phyloP scores from a whole-genome alignment of 805 yeast species.

The Candida sithepensis region DNA sequence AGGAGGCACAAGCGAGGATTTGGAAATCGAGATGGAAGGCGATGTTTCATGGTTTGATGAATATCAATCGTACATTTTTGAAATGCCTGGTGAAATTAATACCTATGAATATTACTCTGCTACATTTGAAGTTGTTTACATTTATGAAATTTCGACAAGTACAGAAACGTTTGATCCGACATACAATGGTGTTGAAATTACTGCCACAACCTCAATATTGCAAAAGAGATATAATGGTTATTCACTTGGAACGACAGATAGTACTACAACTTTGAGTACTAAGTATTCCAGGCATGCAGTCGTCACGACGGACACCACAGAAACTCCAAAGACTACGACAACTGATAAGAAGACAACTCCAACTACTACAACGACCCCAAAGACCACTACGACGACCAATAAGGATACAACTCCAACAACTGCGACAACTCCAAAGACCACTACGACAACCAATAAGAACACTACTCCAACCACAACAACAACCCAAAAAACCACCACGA shows the following conservation, averaged over 20 bases:
- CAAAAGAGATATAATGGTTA: neutral
- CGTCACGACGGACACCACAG: neutral
- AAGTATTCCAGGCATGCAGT: neutral
- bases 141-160: neutral
- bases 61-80: neutral
- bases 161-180: neutral
- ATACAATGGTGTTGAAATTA: neutral
- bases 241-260: neutral
- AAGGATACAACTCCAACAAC: slow-evolving; percentile 2
- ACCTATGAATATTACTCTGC: neutral
- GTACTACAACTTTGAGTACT: slow-evolving; percentile 2
- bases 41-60: neutral
- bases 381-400: neutral
- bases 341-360: neutral
- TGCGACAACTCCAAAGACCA: slow-evolving; percentile 3
- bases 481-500: neutral
- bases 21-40: neutral
- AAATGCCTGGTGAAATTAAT: neutral
- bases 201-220: neutral
- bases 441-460: neutral
- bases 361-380: neutral
- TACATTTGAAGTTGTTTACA: neutral
- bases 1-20: neutral
- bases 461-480: neutral
- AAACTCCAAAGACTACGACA: neutral